Percentiles rank a stretch among this genome's conserved stretches.
Evolutionary conservation across 192 early-diverging fungal species (phyloP).

Genomic region (Obelidium mucronatum): DNA sequence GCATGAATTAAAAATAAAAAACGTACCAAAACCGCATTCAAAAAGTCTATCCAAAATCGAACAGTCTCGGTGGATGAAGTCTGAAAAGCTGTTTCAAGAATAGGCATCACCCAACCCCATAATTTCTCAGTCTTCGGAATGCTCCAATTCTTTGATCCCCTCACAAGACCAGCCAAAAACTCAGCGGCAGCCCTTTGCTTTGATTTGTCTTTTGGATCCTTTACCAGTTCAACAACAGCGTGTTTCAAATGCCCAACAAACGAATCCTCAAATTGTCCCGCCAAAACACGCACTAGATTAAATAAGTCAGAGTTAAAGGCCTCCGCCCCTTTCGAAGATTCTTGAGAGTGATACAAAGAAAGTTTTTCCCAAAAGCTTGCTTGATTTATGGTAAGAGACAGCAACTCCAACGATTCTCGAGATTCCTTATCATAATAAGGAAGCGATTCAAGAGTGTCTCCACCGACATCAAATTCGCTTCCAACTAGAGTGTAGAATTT

Average conservation of each 20-base stretch:
- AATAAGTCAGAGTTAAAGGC: conserved; percentile 74
- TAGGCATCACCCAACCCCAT: conserved; percentile 76
- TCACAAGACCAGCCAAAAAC: conserved; percentile 78
- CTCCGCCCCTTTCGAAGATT: conserved; percentile 41
- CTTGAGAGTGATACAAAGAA: conserved; percentile 71
- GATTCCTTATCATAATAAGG: conserved; percentile 68
- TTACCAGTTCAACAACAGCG: conserved; percentile 57
- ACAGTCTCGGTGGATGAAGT: conserved; percentile 77
- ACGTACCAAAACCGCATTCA: conserved; percentile 64
- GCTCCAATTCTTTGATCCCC: conserved; percentile 90
- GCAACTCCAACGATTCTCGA: conserved; percentile 58
- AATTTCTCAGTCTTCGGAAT: conserved; percentile 50
- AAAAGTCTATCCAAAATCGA: conserved; percentile 75
- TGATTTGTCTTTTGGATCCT: conserved; percentile 71
- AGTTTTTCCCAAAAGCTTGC: conserved; percentile 75
- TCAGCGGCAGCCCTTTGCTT: conserved; percentile 85
- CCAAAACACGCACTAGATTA: conserved; percentile 47
- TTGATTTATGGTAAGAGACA: conserved; percentile 60
- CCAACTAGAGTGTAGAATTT: conserved; percentile 54
- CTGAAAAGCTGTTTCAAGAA: conserved; percentile 68
- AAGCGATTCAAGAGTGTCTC: conserved; percentile 39
- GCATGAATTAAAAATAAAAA: not conserved
- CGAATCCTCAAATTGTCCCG: conserved; percentile 60
- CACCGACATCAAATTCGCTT: conserved; percentile 29
- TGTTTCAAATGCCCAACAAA: conserved; percentile 64